phyloP scores from a whole-genome alignment of 805 yeast species.

The Vanderwaltozyma verrucispora region DNA sequence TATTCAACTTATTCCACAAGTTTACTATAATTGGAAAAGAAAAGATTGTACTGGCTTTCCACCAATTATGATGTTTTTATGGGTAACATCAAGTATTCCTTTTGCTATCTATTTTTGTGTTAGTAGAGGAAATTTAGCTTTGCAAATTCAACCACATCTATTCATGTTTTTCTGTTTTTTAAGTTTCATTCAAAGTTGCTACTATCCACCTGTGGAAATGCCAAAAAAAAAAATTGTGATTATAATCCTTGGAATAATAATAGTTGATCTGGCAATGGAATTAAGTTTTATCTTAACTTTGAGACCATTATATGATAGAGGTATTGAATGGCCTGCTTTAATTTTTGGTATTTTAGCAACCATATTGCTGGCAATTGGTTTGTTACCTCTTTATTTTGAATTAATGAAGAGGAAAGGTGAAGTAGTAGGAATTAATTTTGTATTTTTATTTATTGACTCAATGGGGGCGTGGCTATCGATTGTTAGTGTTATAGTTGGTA shows the following conservation, averaged over 20 bases:
- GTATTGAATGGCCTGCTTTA: constrained; percentile 62
- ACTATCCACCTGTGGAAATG: constrained; percentile 57
- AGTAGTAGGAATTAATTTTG: constrained; percentile 82
- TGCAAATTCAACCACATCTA: constrained; percentile 80
- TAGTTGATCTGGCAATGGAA: constrained; percentile 48
- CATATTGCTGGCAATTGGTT: constrained; percentile 61
- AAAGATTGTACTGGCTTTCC: constrained; percentile 85
- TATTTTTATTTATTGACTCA: constrained; percentile 66
- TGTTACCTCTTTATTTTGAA: constrained; percentile 85
- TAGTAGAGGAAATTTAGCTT: constrained; percentile 59
- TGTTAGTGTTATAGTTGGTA: constrained; percentile 48
- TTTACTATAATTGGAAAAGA: constrained; percentile 56
- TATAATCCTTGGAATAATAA: constrained; percentile 31
- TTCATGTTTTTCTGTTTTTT: constrained; percentile 61
- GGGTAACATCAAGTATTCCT: constrained; percentile 75
- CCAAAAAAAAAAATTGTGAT: constrained; percentile 29
- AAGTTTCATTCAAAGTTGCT: constrained; percentile 58
- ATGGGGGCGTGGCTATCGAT: constrained; percentile 76
- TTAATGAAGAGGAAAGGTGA: constrained; percentile 67
- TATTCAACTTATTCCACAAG: constrained; percentile 80
- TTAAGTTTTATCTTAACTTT: constrained; percentile 64
- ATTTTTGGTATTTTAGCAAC: constrained; percentile 77
- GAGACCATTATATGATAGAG: constrained; percentile 42
- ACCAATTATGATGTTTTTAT: constrained; percentile 75
- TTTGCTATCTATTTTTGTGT: constrained; percentile 76